Base-by-base conservation (phyloP, 441 rosid species). In the Manihot esculenta region DNA sequence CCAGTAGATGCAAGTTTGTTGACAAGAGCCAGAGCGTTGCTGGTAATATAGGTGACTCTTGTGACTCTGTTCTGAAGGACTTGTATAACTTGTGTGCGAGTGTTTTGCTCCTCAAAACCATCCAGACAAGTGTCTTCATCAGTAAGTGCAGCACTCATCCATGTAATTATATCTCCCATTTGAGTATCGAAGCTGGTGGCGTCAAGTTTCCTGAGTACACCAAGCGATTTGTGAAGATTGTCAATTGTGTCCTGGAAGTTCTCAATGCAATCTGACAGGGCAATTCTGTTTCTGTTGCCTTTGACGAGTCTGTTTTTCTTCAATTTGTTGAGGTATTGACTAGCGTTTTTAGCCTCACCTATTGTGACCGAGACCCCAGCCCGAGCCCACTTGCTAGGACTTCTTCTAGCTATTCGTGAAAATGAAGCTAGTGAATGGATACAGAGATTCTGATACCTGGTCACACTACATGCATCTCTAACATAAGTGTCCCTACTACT, bases 311-410 rank as follows among this genome's bases (percentile, higher is more conserved):
- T 50, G 5, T 45, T 18, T 45, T 72, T 77, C 70, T 85, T 75
- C 72, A 92, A 58, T 23, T 60, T 72, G 33, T 44, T 62, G 62
- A 94, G 62, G 77, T 64, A 77, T 11, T 5, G 68, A 13, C 64
- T 64, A 23, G 83, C 76, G 12, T 64, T 74, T 79, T 87, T 87
- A 76, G 79, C 87, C 80, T 89, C 91, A 0, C 78, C 63, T 60
- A 89, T 62, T 0, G 93, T 81, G 15, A 90, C 97, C 7, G 98
- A 87, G 17, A 92, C 94, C 24, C 92, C 93, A 0, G 89, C 98
- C 24, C 97, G 80, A 1, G 99, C 92, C 98, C 97, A 94, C 76
- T n/a, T 84, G 83, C 87, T 85, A 0, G 93, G 91, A 73, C 86
- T 92, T 56, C 69, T 83, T 75, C 75, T 83, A 21, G 98, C 97